Evolutionary conservation across 441 rosid genomes (phyloP).

Genomic region (Brassica balearica): DNA sequence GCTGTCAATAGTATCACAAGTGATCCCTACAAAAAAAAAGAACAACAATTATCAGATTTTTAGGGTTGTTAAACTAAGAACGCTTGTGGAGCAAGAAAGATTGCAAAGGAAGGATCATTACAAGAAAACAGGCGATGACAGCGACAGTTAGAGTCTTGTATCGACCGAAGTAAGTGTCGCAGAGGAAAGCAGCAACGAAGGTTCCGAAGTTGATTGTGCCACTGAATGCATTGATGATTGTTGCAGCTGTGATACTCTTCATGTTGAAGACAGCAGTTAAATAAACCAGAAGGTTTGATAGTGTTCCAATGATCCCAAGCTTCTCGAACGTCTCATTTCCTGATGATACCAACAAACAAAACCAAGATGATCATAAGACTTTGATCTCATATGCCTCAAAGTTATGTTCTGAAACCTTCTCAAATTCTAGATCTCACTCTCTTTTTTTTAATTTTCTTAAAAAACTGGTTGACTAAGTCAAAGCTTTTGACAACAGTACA

Average conservation of each 20-base stretch:
- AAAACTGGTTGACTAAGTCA: constrained; percentile 33
- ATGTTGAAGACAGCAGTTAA: constrained; percentile 71
- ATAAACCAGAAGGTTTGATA: constrained; percentile 64
- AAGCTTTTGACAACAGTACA: constrained; percentile 18
- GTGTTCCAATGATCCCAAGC: constrained; percentile 74
- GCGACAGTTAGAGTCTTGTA: constrained; percentile 65
- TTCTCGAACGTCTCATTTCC: constrained; percentile 85
- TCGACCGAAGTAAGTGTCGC: constrained; percentile 79
- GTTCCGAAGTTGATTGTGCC: constrained; percentile 74
- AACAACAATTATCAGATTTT: constrained; percentile 1
- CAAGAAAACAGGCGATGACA: constrained; percentile 66
- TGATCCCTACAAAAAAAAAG: constrained; percentile 56
- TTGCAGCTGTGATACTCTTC: constrained; percentile 71
- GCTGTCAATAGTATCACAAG: constrained; percentile 68
- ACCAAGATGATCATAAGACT: background rate
- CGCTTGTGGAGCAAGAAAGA: constrained; percentile 14
- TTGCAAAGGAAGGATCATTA: constrained; percentile 32
- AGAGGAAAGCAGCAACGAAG: constrained; percentile 67
- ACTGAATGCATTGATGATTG: constrained; percentile 57
- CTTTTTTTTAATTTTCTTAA: background rate
- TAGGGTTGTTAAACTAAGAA: background rate
- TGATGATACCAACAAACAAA: constrained; percentile 38
- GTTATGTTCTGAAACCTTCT: constrained; percentile 11
- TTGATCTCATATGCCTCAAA: background rate
- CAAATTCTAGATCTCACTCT: constrained; percentile 8